A percentile compares a stretch with the other conserved stretches of the same genome.
Evolutionary conservation across 768 basidiomycete genomes (phyloP).

Genomic region (Fistulinella prunicolor): DNA sequence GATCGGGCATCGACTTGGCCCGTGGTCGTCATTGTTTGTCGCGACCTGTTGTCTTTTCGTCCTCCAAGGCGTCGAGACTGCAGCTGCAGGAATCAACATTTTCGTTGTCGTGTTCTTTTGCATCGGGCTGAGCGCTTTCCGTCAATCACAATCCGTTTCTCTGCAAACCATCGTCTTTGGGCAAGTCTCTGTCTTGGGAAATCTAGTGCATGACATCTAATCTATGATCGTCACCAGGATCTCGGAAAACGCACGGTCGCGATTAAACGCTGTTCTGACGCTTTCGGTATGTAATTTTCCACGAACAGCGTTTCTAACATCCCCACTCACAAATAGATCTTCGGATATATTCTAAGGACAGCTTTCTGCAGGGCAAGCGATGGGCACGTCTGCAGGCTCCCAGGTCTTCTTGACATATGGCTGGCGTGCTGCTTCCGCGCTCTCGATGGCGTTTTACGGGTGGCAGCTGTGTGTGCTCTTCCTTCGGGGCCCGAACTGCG

Average conservation of each 20-base stretch:
- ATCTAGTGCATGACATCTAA: conserved; percentile 2
- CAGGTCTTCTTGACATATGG: conserved; percentile 38
- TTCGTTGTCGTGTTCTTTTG: conserved; percentile 38
- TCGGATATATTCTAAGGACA: background rate
- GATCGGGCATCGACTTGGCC: conserved; percentile 29
- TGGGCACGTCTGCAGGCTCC: conserved; percentile 42
- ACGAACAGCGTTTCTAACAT: background rate
- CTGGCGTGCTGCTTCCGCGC: conserved; percentile 33
- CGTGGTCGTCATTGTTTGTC: conserved; percentile 40
- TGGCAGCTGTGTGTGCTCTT: conserved; percentile 34
- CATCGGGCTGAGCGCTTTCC: conserved; percentile 37
- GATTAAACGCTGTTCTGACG: conserved; percentile 27
- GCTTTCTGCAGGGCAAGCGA: conserved; percentile 37
- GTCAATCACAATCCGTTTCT: conserved; percentile 39
- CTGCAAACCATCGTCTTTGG: conserved; percentile 24
- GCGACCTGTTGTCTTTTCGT: conserved; percentile 28
- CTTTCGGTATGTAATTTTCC: conserved; percentile 22
- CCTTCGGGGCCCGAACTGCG: conserved; percentile 37
- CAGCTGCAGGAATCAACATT: conserved; percentile 36
- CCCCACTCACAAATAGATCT: too few relatives aligned
- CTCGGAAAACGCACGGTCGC: conserved; percentile 25
- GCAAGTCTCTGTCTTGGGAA: conserved; percentile 2
- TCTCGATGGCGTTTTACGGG: conserved; percentile 36
- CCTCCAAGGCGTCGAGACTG: conserved; percentile 34
- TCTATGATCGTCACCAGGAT: conserved; percentile 13